These are phyloP conservation scores for Russula sp. DNA, from an alignment of 768 basidiomycete species.

Conservation along the genomic window DNA sequence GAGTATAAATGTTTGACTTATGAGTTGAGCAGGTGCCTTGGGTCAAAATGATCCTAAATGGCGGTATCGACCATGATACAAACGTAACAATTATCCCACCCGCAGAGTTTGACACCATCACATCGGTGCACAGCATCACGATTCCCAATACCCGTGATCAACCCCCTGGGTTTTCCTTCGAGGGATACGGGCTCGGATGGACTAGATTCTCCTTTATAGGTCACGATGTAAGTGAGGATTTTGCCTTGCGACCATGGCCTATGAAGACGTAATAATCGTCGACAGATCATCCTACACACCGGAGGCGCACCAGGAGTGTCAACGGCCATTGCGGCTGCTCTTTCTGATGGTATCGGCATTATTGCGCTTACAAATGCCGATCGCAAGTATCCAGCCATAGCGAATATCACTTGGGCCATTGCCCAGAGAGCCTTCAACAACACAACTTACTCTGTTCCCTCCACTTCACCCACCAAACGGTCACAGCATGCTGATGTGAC, in stretches of 20 bases:
- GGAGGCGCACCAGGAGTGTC: conserved; percentile 35
- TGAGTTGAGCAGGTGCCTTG: conserved; percentile 34
- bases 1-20: conserved; percentile 17
- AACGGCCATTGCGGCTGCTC: conserved; percentile 32
- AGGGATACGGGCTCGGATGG: conserved; percentile 44
- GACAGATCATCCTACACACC: conserved; percentile 31
- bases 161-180: conserved; percentile 22
- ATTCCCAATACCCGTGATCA: conserved; percentile 10
- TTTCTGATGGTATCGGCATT: conserved; percentile 34
- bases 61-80: conserved; percentile 30
- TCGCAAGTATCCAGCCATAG: neutral
- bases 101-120: conserved; percentile 29
- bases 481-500: neutral
- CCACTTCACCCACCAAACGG: neutral
- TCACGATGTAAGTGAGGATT: conserved; percentile 33
- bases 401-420: neutral
- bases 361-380: conserved; percentile 27
- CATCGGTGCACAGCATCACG: conserved; percentile 31
- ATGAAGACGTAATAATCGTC: neutral
- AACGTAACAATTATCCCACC: conserved; percentile 33
- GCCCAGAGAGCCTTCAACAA: neutral
- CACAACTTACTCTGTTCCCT: neutral
- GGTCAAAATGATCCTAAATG: conserved; percentile 32
- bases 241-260: neutral
- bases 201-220: conserved; percentile 33